A percentile compares a stretch with the other conserved stretches of the same genome.
These are phyloP conservation scores for Penicillium glabrum DNA, from an alignment of 2,329 filamentous ascomycete species.

Conservation along the genomic window DNA sequence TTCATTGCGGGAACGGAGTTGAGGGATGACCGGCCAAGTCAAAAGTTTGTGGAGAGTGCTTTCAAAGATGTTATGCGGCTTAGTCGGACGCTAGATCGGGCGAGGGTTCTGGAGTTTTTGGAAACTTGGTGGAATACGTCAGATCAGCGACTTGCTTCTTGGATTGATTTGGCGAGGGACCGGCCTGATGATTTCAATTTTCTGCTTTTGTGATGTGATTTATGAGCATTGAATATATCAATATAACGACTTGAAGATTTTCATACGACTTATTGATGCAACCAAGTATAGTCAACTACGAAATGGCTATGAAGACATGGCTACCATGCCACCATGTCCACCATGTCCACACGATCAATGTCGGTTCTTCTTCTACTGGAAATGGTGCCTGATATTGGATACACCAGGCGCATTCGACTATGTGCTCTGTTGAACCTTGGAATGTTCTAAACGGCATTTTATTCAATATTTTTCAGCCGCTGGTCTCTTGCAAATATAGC, in stretches of 20 bases:
- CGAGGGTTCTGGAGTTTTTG: constrained; percentile 1
- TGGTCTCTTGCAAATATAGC: too few relatives aligned
- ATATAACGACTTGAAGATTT: not conserved
- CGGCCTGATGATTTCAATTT: constrained; percentile 3
- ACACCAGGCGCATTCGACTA: too few relatives aligned
- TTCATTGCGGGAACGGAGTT: constrained; percentile 4
- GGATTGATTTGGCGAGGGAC: constrained; percentile 5
- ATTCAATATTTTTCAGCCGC: too few relatives aligned
- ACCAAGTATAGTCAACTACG: too few relatives aligned
- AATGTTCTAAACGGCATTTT: too few relatives aligned
- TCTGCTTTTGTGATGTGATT: constrained; percentile 1
- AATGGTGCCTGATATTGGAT: too few relatives aligned
- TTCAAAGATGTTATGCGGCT: constrained; percentile 3
- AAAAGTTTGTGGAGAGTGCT: constrained; percentile 1
- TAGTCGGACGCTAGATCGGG: constrained; percentile 4
- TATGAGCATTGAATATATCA: not conserved
- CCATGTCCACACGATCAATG: too few relatives aligned
- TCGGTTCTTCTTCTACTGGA: too few relatives aligned
- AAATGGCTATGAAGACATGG: too few relatives aligned
- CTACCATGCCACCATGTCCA: too few relatives aligned
- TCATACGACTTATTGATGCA: too few relatives aligned
- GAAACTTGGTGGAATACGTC: constrained; percentile 1
- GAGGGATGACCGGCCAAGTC: not conserved
- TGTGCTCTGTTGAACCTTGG: too few relatives aligned
- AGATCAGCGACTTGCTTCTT: not conserved